Base-by-base conservation (phyloP, 108 stramenopile species). In the Epithemia pelagica region DNA sequence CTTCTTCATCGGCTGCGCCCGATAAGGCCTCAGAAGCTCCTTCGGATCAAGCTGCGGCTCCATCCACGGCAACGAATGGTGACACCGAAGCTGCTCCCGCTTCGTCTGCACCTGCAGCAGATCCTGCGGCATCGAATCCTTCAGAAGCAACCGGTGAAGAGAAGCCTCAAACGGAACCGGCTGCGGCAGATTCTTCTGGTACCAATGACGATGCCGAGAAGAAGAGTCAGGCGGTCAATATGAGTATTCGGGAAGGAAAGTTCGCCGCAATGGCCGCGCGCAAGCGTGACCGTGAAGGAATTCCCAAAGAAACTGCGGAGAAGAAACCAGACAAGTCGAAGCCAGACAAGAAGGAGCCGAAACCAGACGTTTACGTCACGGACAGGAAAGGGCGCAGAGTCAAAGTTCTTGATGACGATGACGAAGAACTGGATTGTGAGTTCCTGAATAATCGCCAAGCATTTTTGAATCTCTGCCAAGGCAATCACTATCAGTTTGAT, bases 401-500 rank as follows among this genome's bases (percentile, higher is more conserved):
- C 52, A 93, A 87, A 76, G 90, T 93, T 24, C 76, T 91, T 18
- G 95, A 90, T 65, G 95, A 91, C 57, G 95, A 92, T 32, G 78
- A 69, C 10, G 95, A 90, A 70, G 87, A 93, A 59, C 67, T 92
- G 78, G 92, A 91, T 63, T 94, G 93, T 66, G 93, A 92, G 69
- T 89, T 93, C 67, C 74, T 90, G 32, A 96, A 89, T 64, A 89
- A 90, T 68, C 92, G 89, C 61, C 95, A 89, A 74, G 83, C 86
- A 2, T 93, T 93, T 65, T 77, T 93, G 71, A 90, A 93, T 64
- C 71, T 93, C 3, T 93, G 91, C 46, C 91, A 87, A 77, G 90
- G 95, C 15, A 98, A 99, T 70, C 97, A 99, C 78, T 99, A 98
- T 74, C 99, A 99, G 76, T 98, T 96, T 70, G 97, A 99, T 71